A percentile compares a stretch with the other conserved stretches of the same genome.
These are phyloP conservation scores for Phanerochaete sordida DNA, from an alignment of 768 basidiomycete genomes.

Conservation along the genomic window DNA sequence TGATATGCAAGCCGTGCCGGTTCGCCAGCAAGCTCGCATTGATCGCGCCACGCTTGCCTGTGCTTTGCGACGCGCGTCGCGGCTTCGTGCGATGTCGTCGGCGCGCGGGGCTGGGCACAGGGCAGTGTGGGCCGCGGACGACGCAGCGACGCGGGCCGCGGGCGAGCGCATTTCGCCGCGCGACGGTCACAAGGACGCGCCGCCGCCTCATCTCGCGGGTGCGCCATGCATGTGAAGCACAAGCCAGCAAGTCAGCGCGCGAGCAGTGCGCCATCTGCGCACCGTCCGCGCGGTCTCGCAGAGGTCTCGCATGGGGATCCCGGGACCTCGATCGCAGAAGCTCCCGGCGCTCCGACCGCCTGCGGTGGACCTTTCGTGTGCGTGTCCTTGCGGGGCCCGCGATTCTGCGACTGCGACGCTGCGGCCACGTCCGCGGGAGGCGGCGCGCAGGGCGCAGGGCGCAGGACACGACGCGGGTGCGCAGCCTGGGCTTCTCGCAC, in stretches of 20 bases:
- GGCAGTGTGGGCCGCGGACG: neutral
- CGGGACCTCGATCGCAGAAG: neutral
- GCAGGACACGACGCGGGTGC: no score
- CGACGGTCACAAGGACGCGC: neutral
- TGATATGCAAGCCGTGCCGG: neutral
- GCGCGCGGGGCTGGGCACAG: neutral
- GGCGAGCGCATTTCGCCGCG: neutral
- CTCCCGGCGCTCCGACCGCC: neutral
- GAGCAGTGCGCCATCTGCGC: neutral
- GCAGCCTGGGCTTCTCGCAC: constrained; percentile 12
- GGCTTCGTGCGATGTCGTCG: neutral
- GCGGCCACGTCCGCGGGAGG: neutral
- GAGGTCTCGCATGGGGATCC: neutral
- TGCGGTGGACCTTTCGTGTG: neutral
- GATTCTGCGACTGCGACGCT: neutral
- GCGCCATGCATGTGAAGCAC: no score
- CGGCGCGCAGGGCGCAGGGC: neutral
- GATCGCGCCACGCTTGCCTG: neutral
- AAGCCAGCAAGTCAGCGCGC: no score
- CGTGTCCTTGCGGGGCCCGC: neutral
- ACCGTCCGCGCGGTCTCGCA: neutral
- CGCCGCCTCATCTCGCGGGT: neutral
- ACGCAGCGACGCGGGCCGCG: neutral
- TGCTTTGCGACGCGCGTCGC: neutral
- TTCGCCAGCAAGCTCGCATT: neutral